A percentile compares a stretch with the other conserved stretches of the same genome.
Conservation (phyloP, 2,329 filamentous ascomycete genomes). For the Penicillium italicum region DNA sequence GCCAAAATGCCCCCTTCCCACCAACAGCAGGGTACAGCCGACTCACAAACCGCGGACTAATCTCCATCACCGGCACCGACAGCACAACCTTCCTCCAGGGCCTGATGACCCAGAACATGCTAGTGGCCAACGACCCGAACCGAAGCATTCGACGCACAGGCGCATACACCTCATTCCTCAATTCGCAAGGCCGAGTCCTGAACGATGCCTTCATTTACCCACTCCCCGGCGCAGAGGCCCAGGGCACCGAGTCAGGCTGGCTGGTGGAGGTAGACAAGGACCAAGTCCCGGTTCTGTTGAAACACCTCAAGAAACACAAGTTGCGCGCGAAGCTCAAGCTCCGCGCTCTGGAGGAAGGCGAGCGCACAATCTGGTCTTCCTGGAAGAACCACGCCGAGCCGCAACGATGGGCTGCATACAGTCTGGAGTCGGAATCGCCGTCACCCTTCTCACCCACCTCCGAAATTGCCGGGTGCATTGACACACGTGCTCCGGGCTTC, state of each 20-base stretch:
- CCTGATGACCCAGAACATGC: constrained; percentile 71
- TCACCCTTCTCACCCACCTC: constrained; percentile 31
- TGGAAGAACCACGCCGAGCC: constrained; percentile 59
- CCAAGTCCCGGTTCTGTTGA: constrained; percentile 60
- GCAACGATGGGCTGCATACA: constrained; percentile 38
- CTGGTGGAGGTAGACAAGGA: constrained; percentile 77
- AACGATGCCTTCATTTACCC: constrained; percentile 91
- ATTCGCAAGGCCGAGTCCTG: constrained; percentile 76
- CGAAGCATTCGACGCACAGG: constrained; percentile 44
- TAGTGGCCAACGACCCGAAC: constrained; percentile 44
- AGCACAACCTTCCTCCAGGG: constrained; percentile 84
- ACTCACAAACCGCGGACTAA: constrained; percentile 70
- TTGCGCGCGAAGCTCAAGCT: constrained; percentile 74
- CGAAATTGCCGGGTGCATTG: constrained; percentile 34
- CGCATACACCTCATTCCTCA: constrained; percentile 81
- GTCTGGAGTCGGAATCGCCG: constrained; percentile 32
- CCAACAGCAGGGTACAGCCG: constrained; percentile 47
- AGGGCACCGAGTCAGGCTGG: constrained; percentile 49
- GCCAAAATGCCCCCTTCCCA: constrained; percentile 32
- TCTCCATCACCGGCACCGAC: constrained; percentile 75
- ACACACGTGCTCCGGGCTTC: constrained; percentile 41
- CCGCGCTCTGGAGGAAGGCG: constrained; percentile 60
- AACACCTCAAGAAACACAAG: constrained; percentile 80
- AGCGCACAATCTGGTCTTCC: constrained; percentile 66
- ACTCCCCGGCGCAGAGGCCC: constrained; percentile 37